A percentile compares a stretch with the other conserved stretches of the same genome.
These are phyloP conservation scores for Rhodotorula sp. DNA, from an alignment of 1,284 basidiomycete genomes.

Conservation along the genomic window DNA sequence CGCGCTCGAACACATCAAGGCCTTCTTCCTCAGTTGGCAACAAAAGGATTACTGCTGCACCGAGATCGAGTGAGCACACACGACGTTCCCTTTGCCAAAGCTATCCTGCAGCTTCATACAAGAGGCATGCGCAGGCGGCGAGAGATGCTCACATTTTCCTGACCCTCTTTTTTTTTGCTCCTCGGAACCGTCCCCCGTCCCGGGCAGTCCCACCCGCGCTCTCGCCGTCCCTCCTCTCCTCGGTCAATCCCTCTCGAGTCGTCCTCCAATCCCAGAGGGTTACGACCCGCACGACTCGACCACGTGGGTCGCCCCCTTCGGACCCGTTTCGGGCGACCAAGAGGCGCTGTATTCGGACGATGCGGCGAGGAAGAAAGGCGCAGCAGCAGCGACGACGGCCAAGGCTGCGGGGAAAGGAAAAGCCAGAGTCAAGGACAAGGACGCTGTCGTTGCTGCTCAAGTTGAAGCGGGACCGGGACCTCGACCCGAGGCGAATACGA, in stretches of 20 bases:
- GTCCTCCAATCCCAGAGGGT: neutral
- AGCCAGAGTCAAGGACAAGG: too few relatives aligned
- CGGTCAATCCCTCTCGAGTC: neutral
- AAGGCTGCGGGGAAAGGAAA: too few relatives aligned
- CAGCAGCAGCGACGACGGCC: neutral
- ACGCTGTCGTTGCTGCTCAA: too few relatives aligned
- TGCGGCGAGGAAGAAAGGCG: neutral
- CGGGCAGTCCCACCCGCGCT: neutral
- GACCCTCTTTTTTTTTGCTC: too few relatives aligned
- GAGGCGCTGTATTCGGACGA: neutral
- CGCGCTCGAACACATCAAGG: slow-evolving; percentile 4
- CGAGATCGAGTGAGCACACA: slow-evolving; percentile 1
- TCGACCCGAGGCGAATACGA: too few relatives aligned
- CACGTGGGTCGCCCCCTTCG: slow-evolving; percentile 5
- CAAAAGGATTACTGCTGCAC: neutral
- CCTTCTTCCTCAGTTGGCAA: neutral
- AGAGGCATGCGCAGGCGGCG: too few relatives aligned
- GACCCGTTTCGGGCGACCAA: neutral
- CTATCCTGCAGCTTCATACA: too few relatives aligned
- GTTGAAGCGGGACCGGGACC: too few relatives aligned
- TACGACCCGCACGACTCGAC: neutral
- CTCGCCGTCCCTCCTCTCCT: neutral
- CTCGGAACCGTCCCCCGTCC: neutral
- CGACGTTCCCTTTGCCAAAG: too few relatives aligned
- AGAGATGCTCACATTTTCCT: too few relatives aligned